Evolutionary conservation across 352 stramenopile species (phyloP).

Genomic region (Paralagenidium karlingii): DNA sequence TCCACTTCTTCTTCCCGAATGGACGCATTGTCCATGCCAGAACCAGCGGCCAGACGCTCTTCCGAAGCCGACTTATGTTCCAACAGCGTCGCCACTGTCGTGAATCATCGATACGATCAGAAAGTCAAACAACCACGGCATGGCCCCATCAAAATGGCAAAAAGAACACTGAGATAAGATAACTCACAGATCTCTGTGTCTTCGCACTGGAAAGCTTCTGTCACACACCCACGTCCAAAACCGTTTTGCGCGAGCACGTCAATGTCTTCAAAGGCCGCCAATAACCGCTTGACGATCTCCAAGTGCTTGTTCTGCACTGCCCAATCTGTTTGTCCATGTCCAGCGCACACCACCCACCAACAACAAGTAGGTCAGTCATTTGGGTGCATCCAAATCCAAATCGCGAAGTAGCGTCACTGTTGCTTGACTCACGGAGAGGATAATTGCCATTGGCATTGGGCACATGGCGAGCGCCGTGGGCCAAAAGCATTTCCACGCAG

Average conservation of each 20-base stretch:
- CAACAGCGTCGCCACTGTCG: conserved; percentile 48
- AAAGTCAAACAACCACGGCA: conserved; percentile 1
- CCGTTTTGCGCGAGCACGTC: conserved; percentile 74
- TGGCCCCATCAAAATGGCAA: not conserved
- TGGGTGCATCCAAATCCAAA: too few species aligned
- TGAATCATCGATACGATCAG: not conserved
- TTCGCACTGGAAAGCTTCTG: conserved; percentile 73
- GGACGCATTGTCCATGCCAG: conserved; percentile 50
- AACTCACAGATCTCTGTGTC: conserved; percentile 71
- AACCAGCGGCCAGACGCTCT: conserved; percentile 55
- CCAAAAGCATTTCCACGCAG: conserved; percentile 51
- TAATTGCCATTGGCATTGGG: conserved; percentile 62
- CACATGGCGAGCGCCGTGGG: conserved; percentile 36
- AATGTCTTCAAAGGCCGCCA: conserved; percentile 49
- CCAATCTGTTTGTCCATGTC: conserved; percentile 33
- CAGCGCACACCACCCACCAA: conserved; percentile 7
- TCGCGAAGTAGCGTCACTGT: not conserved
- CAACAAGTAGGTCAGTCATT: not conserved
- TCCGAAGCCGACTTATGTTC: conserved; percentile 71
- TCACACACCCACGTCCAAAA: conserved; percentile 72
- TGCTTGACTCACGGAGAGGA: conserved; percentile 42
- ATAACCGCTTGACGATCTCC: conserved; percentile 58
- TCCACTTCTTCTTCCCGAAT: conserved; percentile 23
- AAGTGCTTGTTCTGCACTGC: conserved; percentile 80
- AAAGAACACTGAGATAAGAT: not conserved